Evolutionary conservation across 2,329 filamentous ascomycete genomes (phyloP).

Genomic region (Sporothrix luriei): DNA sequence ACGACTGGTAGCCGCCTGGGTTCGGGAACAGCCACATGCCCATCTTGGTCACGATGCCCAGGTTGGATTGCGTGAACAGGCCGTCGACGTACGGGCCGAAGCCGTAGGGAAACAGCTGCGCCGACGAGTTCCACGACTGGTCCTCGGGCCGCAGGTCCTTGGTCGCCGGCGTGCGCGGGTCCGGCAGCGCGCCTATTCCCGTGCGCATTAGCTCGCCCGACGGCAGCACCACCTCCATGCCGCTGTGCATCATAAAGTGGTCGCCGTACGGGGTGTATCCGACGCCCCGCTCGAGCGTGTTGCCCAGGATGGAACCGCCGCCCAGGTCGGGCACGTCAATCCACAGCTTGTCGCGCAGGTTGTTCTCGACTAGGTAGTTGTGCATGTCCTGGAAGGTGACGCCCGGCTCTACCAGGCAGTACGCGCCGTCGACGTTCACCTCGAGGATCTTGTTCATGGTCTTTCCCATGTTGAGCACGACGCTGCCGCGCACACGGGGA

Average conservation of each 20-base stretch:
- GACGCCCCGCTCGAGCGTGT: constrained; percentile 51
- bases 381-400: constrained; percentile 57
- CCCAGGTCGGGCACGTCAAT: constrained; percentile 49
- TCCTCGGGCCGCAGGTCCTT: constrained; percentile 28
- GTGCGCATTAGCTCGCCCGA: constrained; percentile 50
- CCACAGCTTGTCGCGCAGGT: constrained; percentile 48
- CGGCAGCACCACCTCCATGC: constrained; percentile 45
- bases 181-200: constrained; percentile 52
- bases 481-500: constrained; percentile 53
- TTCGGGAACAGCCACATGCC: constrained; percentile 50
- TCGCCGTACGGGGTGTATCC: constrained; percentile 51
- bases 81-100: constrained; percentile 49
- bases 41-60: constrained; percentile 59
- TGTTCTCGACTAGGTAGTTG: constrained; percentile 34
- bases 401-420: constrained; percentile 57
- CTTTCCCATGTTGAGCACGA: constrained; percentile 54
- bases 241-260: constrained; percentile 45
- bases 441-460: constrained; percentile 58
- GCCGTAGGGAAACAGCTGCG: constrained; percentile 46
- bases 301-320: constrained; percentile 50
- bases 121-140: constrained; percentile 44
- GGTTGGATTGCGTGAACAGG: constrained; percentile 55
- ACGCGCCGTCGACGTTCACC: constrained; percentile 53
- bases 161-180: constrained; percentile 33
- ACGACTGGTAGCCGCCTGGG: constrained; percentile 44